Evolutionary conservation across 2,329 filamentous ascomycete genomes (phyloP).

Genomic region (Albifimbria verrucaria): DNA sequence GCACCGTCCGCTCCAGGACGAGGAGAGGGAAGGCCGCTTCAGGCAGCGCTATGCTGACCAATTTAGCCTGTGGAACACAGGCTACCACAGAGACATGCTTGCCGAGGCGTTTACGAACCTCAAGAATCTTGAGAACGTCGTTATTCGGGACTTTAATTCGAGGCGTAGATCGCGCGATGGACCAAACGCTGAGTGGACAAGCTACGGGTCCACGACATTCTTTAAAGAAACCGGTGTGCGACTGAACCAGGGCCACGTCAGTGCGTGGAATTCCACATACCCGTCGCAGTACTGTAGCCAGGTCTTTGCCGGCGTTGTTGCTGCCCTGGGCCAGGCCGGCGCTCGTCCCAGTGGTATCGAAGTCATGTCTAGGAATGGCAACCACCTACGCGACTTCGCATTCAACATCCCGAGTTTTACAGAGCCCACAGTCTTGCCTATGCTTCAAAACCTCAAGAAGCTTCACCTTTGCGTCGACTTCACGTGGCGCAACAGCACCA

Average conservation of each 20-base stretch:
- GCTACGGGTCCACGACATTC: conserved; percentile 48
- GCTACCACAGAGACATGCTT: conserved; percentile 51
- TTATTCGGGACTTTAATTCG: conserved; percentile 58
- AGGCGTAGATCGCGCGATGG: conserved; percentile 47
- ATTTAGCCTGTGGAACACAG: conserved; percentile 34
- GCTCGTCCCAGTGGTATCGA: conserved; percentile 42
- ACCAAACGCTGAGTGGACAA: conserved; percentile 40
- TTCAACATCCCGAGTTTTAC: conserved; percentile 44
- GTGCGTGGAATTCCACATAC: conserved; percentile 8
- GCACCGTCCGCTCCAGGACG: conserved; percentile 7
- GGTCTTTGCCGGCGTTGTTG: conserved; percentile 37
- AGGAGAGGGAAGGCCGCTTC: conserved; percentile 11
- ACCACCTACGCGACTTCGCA: conserved; percentile 33
- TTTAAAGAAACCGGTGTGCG: conserved; percentile 27
- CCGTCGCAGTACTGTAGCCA: conserved; percentile 21
- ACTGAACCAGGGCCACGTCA: conserved; percentile 7
- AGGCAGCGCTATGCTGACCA: conserved; percentile 16
- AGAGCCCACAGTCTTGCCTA: conserved; percentile 29
- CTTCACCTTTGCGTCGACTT: conserved; percentile 32
- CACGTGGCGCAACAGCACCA: conserved; percentile 5
- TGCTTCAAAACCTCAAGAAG: conserved; percentile 43
- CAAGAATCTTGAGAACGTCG: conserved; percentile 50
- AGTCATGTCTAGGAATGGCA: conserved; percentile 35
- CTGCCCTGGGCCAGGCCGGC: conserved; percentile 37
- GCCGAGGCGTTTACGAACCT: conserved; percentile 53